phyloP scores from a whole-genome alignment of 208 protist species.

The Blastocrithidia nonstop region DNA sequence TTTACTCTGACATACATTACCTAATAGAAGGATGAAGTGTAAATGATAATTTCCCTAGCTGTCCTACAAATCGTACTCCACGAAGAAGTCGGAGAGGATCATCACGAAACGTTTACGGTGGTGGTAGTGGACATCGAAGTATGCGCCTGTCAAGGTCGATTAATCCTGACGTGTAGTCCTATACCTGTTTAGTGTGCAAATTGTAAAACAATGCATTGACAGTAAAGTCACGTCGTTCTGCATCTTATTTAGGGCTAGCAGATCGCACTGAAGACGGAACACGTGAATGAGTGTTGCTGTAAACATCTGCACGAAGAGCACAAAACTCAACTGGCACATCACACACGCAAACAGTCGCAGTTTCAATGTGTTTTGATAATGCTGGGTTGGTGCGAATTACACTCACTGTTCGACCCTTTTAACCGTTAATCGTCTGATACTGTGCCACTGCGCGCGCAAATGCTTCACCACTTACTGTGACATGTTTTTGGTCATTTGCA shows the following conservation, averaged over 20 bases:
- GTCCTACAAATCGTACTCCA: constrained; percentile 84
- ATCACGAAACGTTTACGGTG: constrained; percentile 73
- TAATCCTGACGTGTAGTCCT: constrained; percentile 91
- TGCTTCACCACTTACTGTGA: constrained; percentile 53
- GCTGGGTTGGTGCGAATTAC: constrained; percentile 93
- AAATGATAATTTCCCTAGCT: constrained; percentile 79
- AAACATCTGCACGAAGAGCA: constrained; percentile 89
- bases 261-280: constrained; percentile 85
- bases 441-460: constrained; percentile 83
- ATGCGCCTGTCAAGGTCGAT: constrained; percentile 73
- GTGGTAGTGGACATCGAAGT: constrained; percentile 83
- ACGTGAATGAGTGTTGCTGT: constrained; percentile 73
- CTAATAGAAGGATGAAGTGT: constrained; percentile 40
- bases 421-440: constrained; percentile 40
- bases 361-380: constrained; percentile 97
- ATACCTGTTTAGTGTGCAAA: constrained; percentile 85
- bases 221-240: constrained; percentile 95
- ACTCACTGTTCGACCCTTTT: constrained; percentile 48
- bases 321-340: constrained; percentile 93
- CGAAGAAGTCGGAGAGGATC: constrained; percentile 92
- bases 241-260: constrained; percentile 88
- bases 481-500: no score
- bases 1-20: constrained; percentile 21
- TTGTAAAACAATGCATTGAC: constrained; percentile 99
- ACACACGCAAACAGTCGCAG: constrained; percentile 86